Conservation (phyloP, 257 asterid species). For the Cinchona pubescens region DNA sequence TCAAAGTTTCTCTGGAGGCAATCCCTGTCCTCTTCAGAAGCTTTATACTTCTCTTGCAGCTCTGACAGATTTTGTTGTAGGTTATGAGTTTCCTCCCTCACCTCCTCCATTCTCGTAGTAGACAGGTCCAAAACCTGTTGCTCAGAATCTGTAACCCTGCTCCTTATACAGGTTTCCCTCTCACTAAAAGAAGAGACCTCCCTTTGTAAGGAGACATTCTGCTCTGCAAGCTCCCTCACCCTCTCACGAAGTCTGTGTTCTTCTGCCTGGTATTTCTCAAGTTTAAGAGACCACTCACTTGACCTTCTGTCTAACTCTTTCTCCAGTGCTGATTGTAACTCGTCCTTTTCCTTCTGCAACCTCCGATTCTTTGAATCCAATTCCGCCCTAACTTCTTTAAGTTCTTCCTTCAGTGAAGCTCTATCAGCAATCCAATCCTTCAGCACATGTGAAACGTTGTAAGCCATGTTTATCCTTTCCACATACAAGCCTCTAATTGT, state of each 20-base stretch:
- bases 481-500: constrained; percentile 55
- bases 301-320: constrained; percentile 93
- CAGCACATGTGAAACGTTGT: constrained; percentile 54
- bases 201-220: constrained; percentile 85
- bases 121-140: constrained; percentile 56
- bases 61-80: constrained; percentile 55
- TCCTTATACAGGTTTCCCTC: constrained; percentile 50
- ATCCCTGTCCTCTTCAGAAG: constrained; percentile 67
- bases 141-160: constrained; percentile 49
- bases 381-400: constrained; percentile 44
- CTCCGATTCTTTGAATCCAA: constrained; percentile 47
- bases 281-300: constrained; percentile 79
- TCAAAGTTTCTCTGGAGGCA: constrained; percentile 62
- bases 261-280: constrained; percentile 79
- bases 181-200: constrained; percentile 74
- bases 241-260: constrained; percentile 95
- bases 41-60: constrained; percentile 54
- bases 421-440: constrained; percentile 80
- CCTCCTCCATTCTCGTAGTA: constrained; percentile 48
- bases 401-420: constrained; percentile 59
- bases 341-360: constrained; percentile 79
- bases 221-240: constrained; percentile 93
- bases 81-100: constrained; percentile 49
- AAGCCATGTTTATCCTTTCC: constrained; percentile 74
- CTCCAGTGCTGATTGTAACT: constrained; percentile 74